Evolutionary conservation across 2,329 filamentous ascomycete species (phyloP).

Genomic region (Neodidymelliopsis sp.): DNA sequence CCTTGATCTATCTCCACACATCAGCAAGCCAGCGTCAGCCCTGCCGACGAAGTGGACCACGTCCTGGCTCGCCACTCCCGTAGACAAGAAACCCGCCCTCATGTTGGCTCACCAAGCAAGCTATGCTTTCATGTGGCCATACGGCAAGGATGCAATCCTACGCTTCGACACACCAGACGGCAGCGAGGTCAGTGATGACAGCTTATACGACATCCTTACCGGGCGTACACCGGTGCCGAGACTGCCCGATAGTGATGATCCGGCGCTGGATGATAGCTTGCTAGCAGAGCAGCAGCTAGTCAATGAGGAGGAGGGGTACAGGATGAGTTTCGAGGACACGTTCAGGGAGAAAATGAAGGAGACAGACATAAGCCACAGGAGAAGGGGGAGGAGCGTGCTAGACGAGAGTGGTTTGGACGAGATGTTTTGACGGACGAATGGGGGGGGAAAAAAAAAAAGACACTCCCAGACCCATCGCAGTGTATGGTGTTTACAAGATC

Average conservation of each 20-base stretch:
- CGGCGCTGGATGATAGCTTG: constrained; percentile 15
- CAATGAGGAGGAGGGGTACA: constrained; percentile 22
- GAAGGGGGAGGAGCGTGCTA: constrained; percentile 29
- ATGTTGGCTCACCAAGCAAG: constrained; percentile 46
- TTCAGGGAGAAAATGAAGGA: constrained; percentile 37
- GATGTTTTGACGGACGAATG: constrained; percentile 43
- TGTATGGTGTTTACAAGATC: too few relatives aligned
- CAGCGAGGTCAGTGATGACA: constrained; percentile 55
- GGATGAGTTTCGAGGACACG: constrained; percentile 52
- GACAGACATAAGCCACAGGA: not conserved
- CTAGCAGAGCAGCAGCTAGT: constrained; percentile 17
- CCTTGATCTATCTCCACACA: constrained; percentile 29
- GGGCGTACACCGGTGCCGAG: constrained; percentile 54
- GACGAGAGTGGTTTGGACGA: constrained; percentile 47
- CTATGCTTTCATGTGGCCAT: constrained; percentile 53
- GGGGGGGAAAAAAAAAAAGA: too few relatives aligned
- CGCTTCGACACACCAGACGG: constrained; percentile 38
- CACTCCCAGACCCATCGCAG: too few relatives aligned
- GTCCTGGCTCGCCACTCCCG: constrained; percentile 36
- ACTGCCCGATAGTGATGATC: constrained; percentile 23
- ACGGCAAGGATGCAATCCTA: constrained; percentile 48
- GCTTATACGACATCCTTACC: constrained; percentile 57
- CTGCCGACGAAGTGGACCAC: constrained; percentile 30
- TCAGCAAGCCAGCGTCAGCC: constrained; percentile 35
- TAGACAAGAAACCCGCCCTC: constrained; percentile 46